These are phyloP conservation scores for Pestalotiopsis sp. DNA, from an alignment of 2,329 filamentous ascomycete species.

Conservation along the genomic window DNA sequence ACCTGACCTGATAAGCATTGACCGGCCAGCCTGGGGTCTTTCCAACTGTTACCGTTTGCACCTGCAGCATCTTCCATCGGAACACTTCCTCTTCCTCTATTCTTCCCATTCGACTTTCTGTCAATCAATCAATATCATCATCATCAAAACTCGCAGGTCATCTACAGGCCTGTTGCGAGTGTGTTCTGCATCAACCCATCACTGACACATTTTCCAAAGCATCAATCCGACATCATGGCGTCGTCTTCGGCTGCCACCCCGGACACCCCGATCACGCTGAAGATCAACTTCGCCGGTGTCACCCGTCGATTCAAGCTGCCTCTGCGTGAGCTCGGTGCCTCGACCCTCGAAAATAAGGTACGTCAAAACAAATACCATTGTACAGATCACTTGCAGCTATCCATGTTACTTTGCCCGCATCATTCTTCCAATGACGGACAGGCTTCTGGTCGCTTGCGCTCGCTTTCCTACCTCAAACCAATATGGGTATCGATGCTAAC, in stretches of 20 bases:
- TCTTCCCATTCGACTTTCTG: background rate
- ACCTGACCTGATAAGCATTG: slow-evolving; percentile 5
- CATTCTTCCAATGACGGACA: background rate
- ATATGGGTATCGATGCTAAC: slow-evolving; percentile 9
- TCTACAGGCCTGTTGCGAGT: background rate
- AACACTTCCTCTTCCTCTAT: slow-evolving; percentile 18
- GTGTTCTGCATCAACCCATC: background rate
- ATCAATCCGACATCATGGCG: slow-evolving; percentile 33
- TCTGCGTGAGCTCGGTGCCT: slow-evolving; percentile 78
- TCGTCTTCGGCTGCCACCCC: slow-evolving; percentile 41
- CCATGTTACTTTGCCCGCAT: background rate
- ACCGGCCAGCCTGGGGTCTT: background rate
- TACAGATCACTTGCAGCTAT: background rate
- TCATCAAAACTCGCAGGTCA: background rate
- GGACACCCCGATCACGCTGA: slow-evolving; percentile 82
- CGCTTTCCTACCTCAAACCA: background rate
- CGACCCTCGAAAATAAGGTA: slow-evolving; percentile 82
- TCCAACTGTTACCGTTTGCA: background rate
- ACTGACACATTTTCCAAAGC: background rate
- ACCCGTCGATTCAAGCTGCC: slow-evolving; percentile 88
- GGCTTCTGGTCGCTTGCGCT: too few species aligned
- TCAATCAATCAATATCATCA: slow-evolving; percentile 2
- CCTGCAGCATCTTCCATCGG: background rate
- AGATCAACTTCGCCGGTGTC: slow-evolving; percentile 76
- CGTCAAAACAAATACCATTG: slow-evolving; percentile 39